Base-by-base conservation (phyloP, 2,329 filamentous ascomycete species). In the Fusarium sp. region DNA sequence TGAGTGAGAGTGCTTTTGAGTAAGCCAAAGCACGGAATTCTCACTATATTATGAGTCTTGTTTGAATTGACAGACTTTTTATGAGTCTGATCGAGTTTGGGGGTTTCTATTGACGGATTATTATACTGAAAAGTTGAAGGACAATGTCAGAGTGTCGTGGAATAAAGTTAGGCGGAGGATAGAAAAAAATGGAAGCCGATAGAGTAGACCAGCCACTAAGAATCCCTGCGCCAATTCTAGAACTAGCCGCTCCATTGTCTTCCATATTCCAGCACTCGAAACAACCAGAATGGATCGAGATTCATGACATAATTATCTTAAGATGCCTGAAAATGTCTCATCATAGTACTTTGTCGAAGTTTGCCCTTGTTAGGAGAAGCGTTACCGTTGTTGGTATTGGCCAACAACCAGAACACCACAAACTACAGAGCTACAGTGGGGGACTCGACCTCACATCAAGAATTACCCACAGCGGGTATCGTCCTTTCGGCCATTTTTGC, bases 111-210 rank as follows among this genome's bases (percentile, higher is more conserved):
- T 26, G 35, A n/a, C 22, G 35, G 20, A 20, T 17, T 44, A 26
- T 42, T 70, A 49, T 61, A 58, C 12, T 33, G 41, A 42, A 20
- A 33, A 54, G 22, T 39, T 39, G 31, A 55, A 47, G 58, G 39
- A 31, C 24, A 49, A 45, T 45, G 24, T 45, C 31, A 49, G 28
- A 35, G 63, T 18, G 24, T 18, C 20, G 24, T 44, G 31, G n/a
- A 49, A 45, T 57, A 47, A 24, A 35, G 55, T 62, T 38, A 33
- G n/a, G 56, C 33, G 35, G 20, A 67, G 26, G 47, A 57, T 33
- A 63, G 68, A 72, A 71, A 68, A 62, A 62, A 72, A 72, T 68
- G 57, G 69, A 72, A 72, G 38, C 63, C 14, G 26, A 71, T 52
- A 41, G 49, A 57, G 26, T 20, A 35, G 31, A 22, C 51, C 64